A percentile compares a stretch with the other conserved stretches of the same genome.
Conservation (phyloP, 2,329 filamentous ascomycete genomes). For the Venturia pyrina region DNA sequence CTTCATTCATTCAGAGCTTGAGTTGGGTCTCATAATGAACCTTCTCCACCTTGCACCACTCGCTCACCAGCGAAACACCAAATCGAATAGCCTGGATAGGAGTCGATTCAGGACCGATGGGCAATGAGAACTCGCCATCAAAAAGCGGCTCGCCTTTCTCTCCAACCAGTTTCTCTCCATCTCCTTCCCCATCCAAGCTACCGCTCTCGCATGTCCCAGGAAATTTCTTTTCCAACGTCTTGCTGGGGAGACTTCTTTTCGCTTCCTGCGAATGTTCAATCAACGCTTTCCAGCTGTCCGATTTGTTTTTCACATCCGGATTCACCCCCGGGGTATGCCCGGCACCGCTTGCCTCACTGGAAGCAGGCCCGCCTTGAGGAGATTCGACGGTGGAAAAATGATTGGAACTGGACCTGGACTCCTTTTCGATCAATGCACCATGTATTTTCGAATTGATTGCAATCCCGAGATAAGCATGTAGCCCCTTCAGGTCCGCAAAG, state of each 20-base stretch:
- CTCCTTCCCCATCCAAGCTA: constrained; percentile 11
- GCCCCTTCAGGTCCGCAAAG: constrained; percentile 29
- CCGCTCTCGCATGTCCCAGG: constrained; percentile 15
- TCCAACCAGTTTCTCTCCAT: constrained; percentile 23
- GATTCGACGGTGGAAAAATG: constrained; percentile 18
- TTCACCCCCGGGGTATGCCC: not conserved
- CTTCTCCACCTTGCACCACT: constrained; percentile 26
- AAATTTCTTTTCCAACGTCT: constrained; percentile 26
- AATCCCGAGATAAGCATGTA: constrained; percentile 30
- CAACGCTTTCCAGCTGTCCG: not conserved
- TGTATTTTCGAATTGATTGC: constrained; percentile 30
- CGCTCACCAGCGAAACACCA: constrained; percentile 30
- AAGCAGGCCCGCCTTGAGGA: constrained; percentile 6
- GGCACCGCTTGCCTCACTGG: not conserved
- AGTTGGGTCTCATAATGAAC: constrained; percentile 11
- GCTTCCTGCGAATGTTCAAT: not conserved
- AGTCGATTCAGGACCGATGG: constrained; percentile 29
- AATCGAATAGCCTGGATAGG: constrained; percentile 36
- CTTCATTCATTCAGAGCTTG: constrained; percentile 1
- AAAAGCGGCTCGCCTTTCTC: constrained; percentile 22
- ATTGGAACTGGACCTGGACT: constrained; percentile 16
- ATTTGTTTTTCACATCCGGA: not conserved
- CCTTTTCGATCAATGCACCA: constrained; percentile 20
- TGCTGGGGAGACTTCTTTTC: constrained; percentile 21
- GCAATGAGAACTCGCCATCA: constrained; percentile 30